Conservation (phyloP, 2,329 filamentous ascomycete genomes). For the Sporothrix protearum region DNA sequence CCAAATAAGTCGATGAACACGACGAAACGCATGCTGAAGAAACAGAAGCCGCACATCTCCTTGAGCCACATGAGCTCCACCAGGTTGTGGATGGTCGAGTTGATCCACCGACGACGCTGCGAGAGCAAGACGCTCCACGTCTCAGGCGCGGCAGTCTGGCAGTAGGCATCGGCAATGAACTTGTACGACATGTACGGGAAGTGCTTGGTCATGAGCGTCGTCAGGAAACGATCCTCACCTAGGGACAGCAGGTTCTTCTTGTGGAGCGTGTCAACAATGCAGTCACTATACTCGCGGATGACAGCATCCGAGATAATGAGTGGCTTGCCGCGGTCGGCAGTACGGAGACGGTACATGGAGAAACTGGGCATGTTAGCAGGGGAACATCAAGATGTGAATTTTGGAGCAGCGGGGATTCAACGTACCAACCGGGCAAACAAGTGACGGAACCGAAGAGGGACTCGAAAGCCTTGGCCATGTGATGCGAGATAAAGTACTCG, state of each 20-base stretch:
- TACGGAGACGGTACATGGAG: constrained; percentile 95
- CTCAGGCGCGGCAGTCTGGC: constrained; percentile 88
- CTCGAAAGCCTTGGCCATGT: constrained; percentile 94
- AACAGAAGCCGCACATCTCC: constrained; percentile 98
- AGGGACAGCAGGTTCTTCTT: constrained; percentile 93
- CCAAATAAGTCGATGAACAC: constrained; percentile 92
- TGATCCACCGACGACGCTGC: constrained; percentile 99
- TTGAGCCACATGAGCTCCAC: constrained; percentile 84
- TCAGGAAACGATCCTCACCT: constrained; percentile 95
- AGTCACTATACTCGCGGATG: constrained; percentile 83
- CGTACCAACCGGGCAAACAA: constrained; percentile 97
- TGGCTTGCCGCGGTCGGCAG: constrained; percentile 88
- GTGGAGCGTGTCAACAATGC: constrained; percentile 89
- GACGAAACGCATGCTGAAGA: constrained; percentile 95
- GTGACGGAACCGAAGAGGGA: constrained; percentile 97
- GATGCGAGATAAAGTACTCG: constrained; percentile 98
- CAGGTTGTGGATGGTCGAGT: constrained; percentile 96
- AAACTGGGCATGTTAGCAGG: constrained; percentile 63
- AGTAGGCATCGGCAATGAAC: constrained; percentile 89
- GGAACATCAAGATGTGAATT: too few species aligned
- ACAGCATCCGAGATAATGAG: constrained; percentile 88
- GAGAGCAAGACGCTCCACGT: constrained; percentile 91
- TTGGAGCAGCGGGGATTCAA: too few species aligned
- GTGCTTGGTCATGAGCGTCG: constrained; percentile 96
- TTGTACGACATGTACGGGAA: constrained; percentile 96